Conservation (phyloP, 257 asterid species). For the Penstemon davidsonii region DNA sequence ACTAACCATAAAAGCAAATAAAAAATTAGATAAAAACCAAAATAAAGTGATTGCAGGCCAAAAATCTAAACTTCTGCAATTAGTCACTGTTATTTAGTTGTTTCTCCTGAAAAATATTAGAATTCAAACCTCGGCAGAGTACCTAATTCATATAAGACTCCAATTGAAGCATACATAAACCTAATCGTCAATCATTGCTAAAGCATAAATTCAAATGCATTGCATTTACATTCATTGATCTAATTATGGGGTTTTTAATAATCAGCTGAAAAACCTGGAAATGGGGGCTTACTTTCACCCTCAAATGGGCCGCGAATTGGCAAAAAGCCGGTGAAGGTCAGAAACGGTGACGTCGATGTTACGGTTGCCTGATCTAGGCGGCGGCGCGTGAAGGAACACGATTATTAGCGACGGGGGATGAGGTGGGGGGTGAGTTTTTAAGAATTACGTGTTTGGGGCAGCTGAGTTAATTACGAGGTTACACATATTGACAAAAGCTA, state of each 20-base stretch:
- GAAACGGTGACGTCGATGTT: background rate
- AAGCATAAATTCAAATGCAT: background rate
- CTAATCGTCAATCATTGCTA: background rate
- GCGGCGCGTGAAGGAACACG: slow-evolving; percentile 33
- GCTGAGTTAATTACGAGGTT: background rate
- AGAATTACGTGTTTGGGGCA: slow-evolving; percentile 10
- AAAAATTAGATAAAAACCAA: background rate
- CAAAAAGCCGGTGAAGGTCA: background rate
- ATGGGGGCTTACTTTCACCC: slow-evolving; percentile 23
- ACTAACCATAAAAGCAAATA: background rate
- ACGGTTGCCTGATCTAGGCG: slow-evolving; percentile 25
- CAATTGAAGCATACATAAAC: background rate
- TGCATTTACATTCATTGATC: slow-evolving; percentile 19
- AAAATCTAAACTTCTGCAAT: background rate
- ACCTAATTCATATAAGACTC: background rate
- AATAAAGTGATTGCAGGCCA: background rate
- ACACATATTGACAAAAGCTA: background rate
- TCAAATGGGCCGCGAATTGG: slow-evolving; percentile 4
- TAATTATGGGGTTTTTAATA: background rate
- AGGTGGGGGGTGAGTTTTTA: background rate
- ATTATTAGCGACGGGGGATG: slow-evolving; percentile 31
- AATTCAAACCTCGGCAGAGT: background rate
- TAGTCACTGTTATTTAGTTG: background rate
- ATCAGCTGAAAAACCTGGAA: slow-evolving; percentile 31
- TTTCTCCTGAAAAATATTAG: background rate